phyloP scores from a whole-genome alignment of 495 filamentous ascomycete species.

The Talaromyces proteolyticus region DNA sequence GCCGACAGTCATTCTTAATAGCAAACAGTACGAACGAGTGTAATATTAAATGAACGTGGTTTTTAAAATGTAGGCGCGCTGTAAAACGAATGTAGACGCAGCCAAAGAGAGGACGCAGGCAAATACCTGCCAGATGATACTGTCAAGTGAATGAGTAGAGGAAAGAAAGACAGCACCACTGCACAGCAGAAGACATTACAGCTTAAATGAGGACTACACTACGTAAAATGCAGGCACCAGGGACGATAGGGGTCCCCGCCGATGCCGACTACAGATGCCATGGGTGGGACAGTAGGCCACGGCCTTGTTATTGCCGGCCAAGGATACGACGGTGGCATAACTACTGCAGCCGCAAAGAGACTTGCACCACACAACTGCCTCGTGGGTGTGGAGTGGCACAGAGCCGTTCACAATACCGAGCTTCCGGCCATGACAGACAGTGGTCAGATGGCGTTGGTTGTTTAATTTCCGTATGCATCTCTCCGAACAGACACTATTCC shows the following conservation, averaged over 20 bases:
- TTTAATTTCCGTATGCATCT: too few species aligned
- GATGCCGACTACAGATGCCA: neutral
- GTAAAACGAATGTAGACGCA: neutral
- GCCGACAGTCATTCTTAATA: too few species aligned
- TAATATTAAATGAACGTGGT: neutral
- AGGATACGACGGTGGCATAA: neutral
- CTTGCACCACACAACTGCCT: neutral
- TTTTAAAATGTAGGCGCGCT: neutral
- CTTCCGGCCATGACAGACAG: too few species aligned
- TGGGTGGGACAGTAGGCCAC: too few species aligned
- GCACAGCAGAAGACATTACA: neutral
- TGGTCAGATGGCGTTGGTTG: too few species aligned
- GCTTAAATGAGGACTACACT: neutral
- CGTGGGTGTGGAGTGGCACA: neutral
- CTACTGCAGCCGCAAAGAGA: neutral
- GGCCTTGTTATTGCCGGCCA: too few species aligned
- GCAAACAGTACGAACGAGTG: neutral
- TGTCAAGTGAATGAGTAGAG: neutral
- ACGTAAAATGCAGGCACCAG: too few species aligned
- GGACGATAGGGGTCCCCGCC: neutral
- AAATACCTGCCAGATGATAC: neutral
- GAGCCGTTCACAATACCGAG: too few species aligned
- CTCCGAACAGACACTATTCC: too few species aligned
- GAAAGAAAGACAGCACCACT: neutral
- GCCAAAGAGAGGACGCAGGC: neutral